phyloP scores from a whole-genome alignment of 805 yeast genomes.

The Lipomyces anomalus region DNA sequence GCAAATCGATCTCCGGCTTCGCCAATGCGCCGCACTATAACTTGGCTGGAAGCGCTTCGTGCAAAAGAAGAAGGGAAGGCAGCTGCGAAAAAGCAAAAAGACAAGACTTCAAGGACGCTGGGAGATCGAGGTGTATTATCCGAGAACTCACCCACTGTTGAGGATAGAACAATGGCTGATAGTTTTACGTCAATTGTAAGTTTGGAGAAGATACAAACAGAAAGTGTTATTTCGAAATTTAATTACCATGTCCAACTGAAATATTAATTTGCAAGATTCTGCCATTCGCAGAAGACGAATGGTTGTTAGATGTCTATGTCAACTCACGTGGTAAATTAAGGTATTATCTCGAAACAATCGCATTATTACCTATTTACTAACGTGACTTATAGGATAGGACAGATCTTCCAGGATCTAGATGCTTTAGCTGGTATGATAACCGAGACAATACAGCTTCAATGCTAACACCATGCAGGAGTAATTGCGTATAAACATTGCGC shows the following conservation, averaged over 20 bases:
- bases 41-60: conserved; percentile 81
- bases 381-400: conserved; percentile 67
- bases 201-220: neutral
- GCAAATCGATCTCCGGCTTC: conserved; percentile 31
- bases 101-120: conserved; percentile 31
- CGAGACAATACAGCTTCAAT: neutral
- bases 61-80: conserved; percentile 75
- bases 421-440: conserved; percentile 53
- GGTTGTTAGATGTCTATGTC: conserved; percentile 80
- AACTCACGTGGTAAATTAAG: conserved; percentile 75
- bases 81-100: conserved; percentile 31
- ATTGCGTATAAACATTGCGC: conserved; percentile 87
- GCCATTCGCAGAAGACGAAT: conserved; percentile 78
- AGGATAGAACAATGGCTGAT: conserved; percentile 70
- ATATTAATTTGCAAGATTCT: conserved; percentile 54
- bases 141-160: conserved; percentile 61
- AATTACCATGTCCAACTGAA: neutral
- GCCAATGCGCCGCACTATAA: conserved; percentile 46
- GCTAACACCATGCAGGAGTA: conserved; percentile 62
- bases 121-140: too few species aligned
- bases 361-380: neutral
- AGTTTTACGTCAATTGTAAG: conserved; percentile 41
- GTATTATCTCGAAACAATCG: too few species aligned
- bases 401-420: conserved; percentile 88
- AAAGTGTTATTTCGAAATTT: neutral